These are phyloP conservation scores for Hirsutella thompsonii DNA, from an alignment of 2,329 filamentous ascomycete species.

Conservation along the genomic window DNA sequence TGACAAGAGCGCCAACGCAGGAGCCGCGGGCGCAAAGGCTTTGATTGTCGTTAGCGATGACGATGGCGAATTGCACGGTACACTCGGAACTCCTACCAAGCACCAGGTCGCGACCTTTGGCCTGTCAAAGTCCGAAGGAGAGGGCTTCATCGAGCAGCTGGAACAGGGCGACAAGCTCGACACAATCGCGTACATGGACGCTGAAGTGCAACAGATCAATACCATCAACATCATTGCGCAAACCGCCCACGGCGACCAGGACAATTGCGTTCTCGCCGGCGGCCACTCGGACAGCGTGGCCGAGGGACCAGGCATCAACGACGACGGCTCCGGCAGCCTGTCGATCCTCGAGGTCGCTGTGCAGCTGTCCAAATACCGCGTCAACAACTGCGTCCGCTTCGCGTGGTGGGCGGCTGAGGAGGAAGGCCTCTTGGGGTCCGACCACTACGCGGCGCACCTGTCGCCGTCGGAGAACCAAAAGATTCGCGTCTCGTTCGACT, in stretches of 20 bases:
- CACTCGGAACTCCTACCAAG: conserved; percentile 47
- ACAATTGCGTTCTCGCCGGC: conserved; percentile 54
- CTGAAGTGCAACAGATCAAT: conserved; percentile 37
- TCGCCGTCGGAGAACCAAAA: conserved; percentile 44
- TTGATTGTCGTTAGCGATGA: conserved; percentile 67
- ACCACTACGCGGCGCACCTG: conserved; percentile 44
- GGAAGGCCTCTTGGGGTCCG: conserved; percentile 51
- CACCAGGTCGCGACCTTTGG: conserved; percentile 57
- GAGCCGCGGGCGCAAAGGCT: conserved; percentile 54
- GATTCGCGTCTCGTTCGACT: conserved; percentile 56
- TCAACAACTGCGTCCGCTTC: conserved; percentile 54
- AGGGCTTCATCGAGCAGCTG: conserved; percentile 40
- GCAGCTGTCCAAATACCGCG: conserved; percentile 41
- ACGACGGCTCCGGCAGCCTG: conserved; percentile 57
- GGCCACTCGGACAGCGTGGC: conserved; percentile 51
- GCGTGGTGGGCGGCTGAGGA: conserved; percentile 59
- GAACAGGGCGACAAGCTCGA: conserved; percentile 34
- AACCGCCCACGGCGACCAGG: conserved; percentile 42
- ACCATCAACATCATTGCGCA: conserved; percentile 52
- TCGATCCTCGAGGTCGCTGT: conserved; percentile 50
- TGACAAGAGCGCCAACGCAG: conserved; percentile 55
- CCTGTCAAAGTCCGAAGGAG: conserved; percentile 45
- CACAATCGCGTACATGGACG: conserved; percentile 46
- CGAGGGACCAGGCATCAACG: conserved; percentile 62
- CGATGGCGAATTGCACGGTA: conserved; percentile 49